Evolutionary conservation across 805 yeast species (phyloP).

Genomic region (Starmerella powellii): DNA sequence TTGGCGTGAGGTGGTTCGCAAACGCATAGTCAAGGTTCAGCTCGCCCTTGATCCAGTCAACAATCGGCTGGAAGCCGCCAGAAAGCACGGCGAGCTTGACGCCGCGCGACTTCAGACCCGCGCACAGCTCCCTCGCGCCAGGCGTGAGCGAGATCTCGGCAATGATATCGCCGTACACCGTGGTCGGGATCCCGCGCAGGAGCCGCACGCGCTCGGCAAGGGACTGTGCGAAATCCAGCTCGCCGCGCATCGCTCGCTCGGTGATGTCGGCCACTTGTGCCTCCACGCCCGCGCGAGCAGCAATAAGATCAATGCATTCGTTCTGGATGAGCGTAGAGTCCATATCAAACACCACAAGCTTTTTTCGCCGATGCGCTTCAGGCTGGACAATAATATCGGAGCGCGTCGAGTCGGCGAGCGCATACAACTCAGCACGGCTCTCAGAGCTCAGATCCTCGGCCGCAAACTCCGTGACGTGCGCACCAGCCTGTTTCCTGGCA

Average conservation of each 20-base stretch:
- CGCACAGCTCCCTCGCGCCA: slow-evolving; percentile 67
- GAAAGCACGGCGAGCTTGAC: slow-evolving; percentile 74
- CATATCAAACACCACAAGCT: slow-evolving; percentile 86
- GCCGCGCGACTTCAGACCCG: slow-evolving; percentile 48
- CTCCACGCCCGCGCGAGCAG: slow-evolving; percentile 86
- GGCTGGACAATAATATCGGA: slow-evolving; percentile 6
- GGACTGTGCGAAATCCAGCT: slow-evolving; percentile 78
- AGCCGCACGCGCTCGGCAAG: slow-evolving; percentile 60
- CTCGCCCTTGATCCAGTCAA: slow-evolving; percentile 53
- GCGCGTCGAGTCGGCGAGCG: slow-evolving; percentile 1
- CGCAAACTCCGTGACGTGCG: not conserved
- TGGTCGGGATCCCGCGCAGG: slow-evolving; percentile 68
- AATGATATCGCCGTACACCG: slow-evolving; percentile 69
- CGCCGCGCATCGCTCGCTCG: slow-evolving; percentile 93
- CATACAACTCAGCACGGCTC: not conserved
- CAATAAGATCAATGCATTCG: slow-evolving; percentile 92
- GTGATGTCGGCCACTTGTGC: slow-evolving; percentile 79
- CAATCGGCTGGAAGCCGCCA: slow-evolving; percentile 91
- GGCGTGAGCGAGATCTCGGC: slow-evolving; percentile 60
- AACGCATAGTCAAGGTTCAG: slow-evolving; percentile 74
- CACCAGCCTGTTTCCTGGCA: not conserved
- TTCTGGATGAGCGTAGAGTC: slow-evolving; percentile 92
- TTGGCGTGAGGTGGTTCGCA: slow-evolving; percentile 47
- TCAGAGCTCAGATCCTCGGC: not conserved
- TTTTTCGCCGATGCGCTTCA: slow-evolving; percentile 17